Evolutionary conservation across 352 stramenopile species (phyloP).

Genomic region (Globisporangium barbulae): DNA sequence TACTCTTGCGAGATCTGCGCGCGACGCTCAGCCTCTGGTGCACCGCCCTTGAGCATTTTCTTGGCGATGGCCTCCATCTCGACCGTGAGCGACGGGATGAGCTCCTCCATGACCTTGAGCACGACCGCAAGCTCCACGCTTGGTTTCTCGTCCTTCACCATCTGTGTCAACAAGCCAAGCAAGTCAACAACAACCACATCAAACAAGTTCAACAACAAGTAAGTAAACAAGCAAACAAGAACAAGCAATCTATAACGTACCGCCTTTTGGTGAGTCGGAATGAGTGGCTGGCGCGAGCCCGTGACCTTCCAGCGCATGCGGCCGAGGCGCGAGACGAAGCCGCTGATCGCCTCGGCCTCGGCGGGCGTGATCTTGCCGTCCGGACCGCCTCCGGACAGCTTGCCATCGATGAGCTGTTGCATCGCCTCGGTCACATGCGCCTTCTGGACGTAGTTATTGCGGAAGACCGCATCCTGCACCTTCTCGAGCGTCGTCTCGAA

Average conservation of each 20-base stretch:
- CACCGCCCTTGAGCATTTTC: slow-evolving; percentile 5
- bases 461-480: slow-evolving; percentile 81
- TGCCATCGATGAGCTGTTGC: slow-evolving; percentile 48
- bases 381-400: slow-evolving; percentile 42
- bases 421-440: slow-evolving; percentile 73
- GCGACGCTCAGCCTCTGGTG: slow-evolving; percentile 39
- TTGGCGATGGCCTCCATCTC: slow-evolving; percentile 70
- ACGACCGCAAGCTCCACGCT: slow-evolving; percentile 56
- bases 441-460: slow-evolving; percentile 82
- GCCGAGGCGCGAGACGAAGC: slow-evolving; percentile 65
- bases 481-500: slow-evolving; percentile 79
- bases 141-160: slow-evolving; percentile 57
- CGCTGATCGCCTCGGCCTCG: slow-evolving; percentile 69
- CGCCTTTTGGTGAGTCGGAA: slow-evolving; percentile 43
- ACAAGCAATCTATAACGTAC: slow-evolving; percentile 14
- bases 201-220: slow-evolving; percentile 3
- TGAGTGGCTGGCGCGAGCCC: slow-evolving; percentile 68
- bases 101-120: slow-evolving; percentile 62
- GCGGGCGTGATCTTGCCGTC: slow-evolving; percentile 55
- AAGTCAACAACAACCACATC: background rate
- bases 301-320: slow-evolving; percentile 79
- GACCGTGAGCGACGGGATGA: slow-evolving; percentile 63
- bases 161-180: slow-evolving; percentile 13
- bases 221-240: background rate
- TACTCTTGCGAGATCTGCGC: slow-evolving; percentile 62